phyloP scores from a whole-genome alignment of 2,329 filamentous ascomycete species.

The Fusarium decemcellulare region DNA sequence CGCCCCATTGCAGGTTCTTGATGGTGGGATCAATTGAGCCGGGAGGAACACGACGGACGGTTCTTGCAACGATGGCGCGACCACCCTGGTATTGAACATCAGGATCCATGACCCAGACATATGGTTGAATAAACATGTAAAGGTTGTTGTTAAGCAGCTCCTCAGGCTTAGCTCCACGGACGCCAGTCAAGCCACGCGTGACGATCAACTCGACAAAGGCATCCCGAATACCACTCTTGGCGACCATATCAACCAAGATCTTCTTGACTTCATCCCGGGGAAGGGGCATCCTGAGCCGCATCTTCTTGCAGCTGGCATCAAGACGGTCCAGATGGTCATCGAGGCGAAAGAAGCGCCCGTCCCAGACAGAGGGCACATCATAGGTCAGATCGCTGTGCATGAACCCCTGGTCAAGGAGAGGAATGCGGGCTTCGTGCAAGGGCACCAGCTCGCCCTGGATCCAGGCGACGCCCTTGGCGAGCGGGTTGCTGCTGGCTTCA shows the following conservation, averaged over 20 bases:
- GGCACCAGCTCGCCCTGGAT: constrained; percentile 59
- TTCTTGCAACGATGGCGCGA: constrained; percentile 60
- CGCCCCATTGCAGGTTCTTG: constrained; percentile 67
- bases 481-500: constrained; percentile 20
- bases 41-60: constrained; percentile 60
- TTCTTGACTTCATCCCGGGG: constrained; percentile 55
- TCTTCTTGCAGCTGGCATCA: constrained; percentile 59
- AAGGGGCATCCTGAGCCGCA: constrained; percentile 60
- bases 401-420: constrained; percentile 66
- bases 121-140: constrained; percentile 64
- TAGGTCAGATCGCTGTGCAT: constrained; percentile 67
- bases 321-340: constrained; percentile 63
- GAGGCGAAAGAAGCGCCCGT: constrained; percentile 65
- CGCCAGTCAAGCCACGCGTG: constrained; percentile 61
- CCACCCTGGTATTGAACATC: constrained; percentile 57
- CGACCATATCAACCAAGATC: constrained; percentile 60
- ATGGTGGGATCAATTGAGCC: constrained; percentile 65
- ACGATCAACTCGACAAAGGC: constrained; percentile 66
- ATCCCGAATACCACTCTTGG: constrained; percentile 61
- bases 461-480: constrained; percentile 62
- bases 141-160: constrained; percentile 59
- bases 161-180: constrained; percentile 53
- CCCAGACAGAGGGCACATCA: constrained; percentile 66
- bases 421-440: constrained; percentile 62
- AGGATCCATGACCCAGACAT: constrained; percentile 66